These are phyloP conservation scores for Spergularia azorica DNA, from an alignment of 179 eudicot genomes.

Conservation along the genomic window DNA sequence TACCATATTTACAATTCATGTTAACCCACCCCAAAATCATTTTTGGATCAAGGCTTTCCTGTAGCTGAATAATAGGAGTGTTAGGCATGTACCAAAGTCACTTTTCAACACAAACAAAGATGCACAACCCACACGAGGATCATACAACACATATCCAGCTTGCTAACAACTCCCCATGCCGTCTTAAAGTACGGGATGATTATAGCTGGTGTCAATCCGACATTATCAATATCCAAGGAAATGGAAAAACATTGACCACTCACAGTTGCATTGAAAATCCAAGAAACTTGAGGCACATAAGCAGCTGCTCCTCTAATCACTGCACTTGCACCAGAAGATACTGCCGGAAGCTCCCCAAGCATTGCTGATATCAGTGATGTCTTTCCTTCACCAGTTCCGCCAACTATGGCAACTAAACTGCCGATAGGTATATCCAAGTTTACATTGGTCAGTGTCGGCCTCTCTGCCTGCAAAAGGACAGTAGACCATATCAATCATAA, in stretches of 20 bases:
- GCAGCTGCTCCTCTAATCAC: constrained; percentile 83
- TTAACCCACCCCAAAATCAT: not conserved
- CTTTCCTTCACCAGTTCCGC: constrained; percentile 97
- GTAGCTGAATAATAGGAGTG: not conserved
- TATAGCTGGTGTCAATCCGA: not conserved
- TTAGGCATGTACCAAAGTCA: not conserved
- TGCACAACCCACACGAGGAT: not conserved
- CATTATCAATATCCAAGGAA: not conserved
- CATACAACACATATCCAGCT: not conserved
- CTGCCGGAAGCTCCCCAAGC: constrained; percentile 91
- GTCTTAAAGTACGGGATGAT: constrained; percentile 2
- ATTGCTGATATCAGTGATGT: constrained; percentile 92
- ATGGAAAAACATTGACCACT: constrained; percentile 32
- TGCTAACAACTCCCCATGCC: not conserved
- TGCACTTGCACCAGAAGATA: constrained; percentile 53
- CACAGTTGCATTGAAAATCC: constrained; percentile 99
- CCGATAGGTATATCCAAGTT: constrained; percentile 81
- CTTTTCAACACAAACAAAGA: not conserved
- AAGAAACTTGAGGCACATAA: constrained; percentile 94
- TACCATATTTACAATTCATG: too few species aligned
- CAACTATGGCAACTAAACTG: constrained; percentile 90
- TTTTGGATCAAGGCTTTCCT: not conserved
- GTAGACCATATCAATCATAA: not conserved
- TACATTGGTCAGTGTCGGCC: constrained; percentile 68
- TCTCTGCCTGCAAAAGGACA: constrained; percentile 56